Conservation (phyloP, 1,284 basidiomycete species). For the Coriolopsis trogii region DNA sequence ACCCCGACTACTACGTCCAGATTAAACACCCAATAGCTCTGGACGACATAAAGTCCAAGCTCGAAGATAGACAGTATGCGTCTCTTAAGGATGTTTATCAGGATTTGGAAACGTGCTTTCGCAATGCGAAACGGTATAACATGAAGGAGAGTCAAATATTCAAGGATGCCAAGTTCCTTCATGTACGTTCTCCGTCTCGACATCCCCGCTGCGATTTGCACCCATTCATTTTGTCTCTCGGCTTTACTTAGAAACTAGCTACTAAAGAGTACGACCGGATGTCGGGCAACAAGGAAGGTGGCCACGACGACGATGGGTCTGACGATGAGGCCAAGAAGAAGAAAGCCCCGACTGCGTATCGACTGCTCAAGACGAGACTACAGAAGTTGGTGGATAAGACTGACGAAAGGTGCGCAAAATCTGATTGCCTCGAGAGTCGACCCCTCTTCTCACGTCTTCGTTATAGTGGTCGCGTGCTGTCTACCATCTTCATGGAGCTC, state of each 20-base stretch:
- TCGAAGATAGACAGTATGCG: slow-evolving; percentile 67
- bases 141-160: slow-evolving; percentile 85
- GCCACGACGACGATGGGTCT: slow-evolving; percentile 34
- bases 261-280: slow-evolving; percentile 66
- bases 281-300: slow-evolving; percentile 43
- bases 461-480: slow-evolving; percentile 67
- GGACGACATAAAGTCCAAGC: slow-evolving; percentile 82
- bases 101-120: slow-evolving; percentile 87
- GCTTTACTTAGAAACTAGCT: slow-evolving; percentile 75
- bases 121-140: slow-evolving; percentile 91
- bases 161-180: slow-evolving; percentile 76
- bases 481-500: slow-evolving; percentile 81
- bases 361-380: slow-evolving; percentile 64
- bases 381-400: slow-evolving; percentile 72
- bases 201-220: too few relatives aligned
- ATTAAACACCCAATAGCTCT: slow-evolving; percentile 82
- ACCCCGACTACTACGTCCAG: slow-evolving; percentile 90
- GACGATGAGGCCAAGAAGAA: slow-evolving; percentile 43
- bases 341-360: slow-evolving; percentile 62
- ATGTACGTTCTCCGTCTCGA: too few relatives aligned
- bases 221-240: too few relatives aligned
- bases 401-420: slow-evolving; percentile 57
- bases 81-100: slow-evolving; percentile 73
- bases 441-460: slow-evolving; percentile 3
- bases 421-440: not conserved